These are phyloP conservation scores for Staphylotrichum tortipilum DNA, from an alignment of 495 filamentous ascomycete genomes.

Conservation along the genomic window DNA sequence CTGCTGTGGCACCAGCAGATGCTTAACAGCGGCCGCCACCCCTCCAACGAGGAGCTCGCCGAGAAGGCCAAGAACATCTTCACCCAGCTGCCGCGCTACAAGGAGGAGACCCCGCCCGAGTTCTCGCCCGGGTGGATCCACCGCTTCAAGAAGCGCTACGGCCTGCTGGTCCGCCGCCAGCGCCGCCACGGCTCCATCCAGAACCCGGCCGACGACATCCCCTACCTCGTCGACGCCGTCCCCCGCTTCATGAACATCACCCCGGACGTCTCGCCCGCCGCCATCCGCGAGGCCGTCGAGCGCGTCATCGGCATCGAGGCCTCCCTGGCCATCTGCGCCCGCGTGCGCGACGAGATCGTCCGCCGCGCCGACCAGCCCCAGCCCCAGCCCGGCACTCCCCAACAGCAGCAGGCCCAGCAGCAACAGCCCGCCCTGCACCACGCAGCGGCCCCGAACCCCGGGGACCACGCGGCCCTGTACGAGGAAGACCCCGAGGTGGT, in stretches of 20 bases:
- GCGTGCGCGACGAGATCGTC: conserved; percentile 42
- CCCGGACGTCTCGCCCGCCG: conserved; percentile 37
- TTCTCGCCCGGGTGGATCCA: conserved; percentile 49
- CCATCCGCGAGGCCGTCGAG: conserved; percentile 38
- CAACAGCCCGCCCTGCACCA: background rate
- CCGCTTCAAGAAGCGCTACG: conserved; percentile 47
- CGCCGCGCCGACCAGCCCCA: conserved; percentile 32
- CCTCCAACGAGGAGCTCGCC: conserved; percentile 44
- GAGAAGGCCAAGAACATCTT: conserved; percentile 46
- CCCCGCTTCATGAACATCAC: conserved; percentile 41
- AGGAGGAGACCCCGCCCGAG: conserved; percentile 40
- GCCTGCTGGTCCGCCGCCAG: conserved; percentile 40
- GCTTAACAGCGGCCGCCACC: conserved; percentile 35
- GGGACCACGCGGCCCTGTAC: conserved; percentile 19
- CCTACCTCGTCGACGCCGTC: conserved; percentile 41
- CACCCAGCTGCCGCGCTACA: conserved; percentile 40
- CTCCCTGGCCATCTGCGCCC: conserved; percentile 38
- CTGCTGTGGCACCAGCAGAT: conserved; percentile 43
- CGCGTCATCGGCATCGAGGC: conserved; percentile 40
- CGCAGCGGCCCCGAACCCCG: conserved; percentile 2
- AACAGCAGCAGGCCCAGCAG: conserved; percentile 10
- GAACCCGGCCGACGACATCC: conserved; percentile 39
- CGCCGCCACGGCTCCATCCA: conserved; percentile 34
- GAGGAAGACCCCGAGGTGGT: conserved; percentile 44
- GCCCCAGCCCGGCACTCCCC: conserved; percentile 15